Percentiles rank a stretch among this genome's conserved stretches.
These are phyloP conservation scores for Tympanopsis confertula DNA, from an alignment of 2,329 filamentous ascomycete species.

Conservation along the genomic window DNA sequence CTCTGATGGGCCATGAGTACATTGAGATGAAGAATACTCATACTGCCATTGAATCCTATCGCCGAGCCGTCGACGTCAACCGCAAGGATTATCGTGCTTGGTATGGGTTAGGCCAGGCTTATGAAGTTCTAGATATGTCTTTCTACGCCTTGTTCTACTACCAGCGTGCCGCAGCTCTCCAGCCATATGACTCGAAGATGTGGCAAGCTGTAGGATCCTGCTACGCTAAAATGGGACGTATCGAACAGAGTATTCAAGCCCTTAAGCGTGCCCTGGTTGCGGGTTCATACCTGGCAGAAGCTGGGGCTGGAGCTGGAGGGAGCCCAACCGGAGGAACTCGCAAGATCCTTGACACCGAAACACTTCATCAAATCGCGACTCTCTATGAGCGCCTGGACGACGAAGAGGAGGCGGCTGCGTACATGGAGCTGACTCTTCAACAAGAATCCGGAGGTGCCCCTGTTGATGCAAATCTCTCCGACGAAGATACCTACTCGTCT, in stretches of 20 bases:
- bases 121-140: slow-evolving; percentile 66
- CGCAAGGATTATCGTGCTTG: slow-evolving; percentile 66
- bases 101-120: slow-evolving; percentile 66
- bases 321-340: slow-evolving; percentile 17
- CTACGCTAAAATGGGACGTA: slow-evolving; percentile 55
- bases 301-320: slow-evolving; percentile 7
- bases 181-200: slow-evolving; percentile 64
- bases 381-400: slow-evolving; percentile 55
- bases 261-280: slow-evolving; percentile 61
- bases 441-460: slow-evolving; percentile 50
- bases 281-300: slow-evolving; percentile 48
- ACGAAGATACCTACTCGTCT: no score
- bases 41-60: slow-evolving; percentile 64
- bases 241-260: slow-evolving; percentile 57
- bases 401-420: slow-evolving; percentile 49
- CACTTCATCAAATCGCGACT: slow-evolving; percentile 56
- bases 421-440: slow-evolving; percentile 63
- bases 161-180: slow-evolving; percentile 56
- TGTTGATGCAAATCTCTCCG: no score
- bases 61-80: slow-evolving; percentile 63
- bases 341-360: slow-evolving; percentile 50
- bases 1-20: slow-evolving; percentile 68
- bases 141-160: slow-evolving; percentile 68
- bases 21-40: slow-evolving; percentile 71
- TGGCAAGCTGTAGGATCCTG: slow-evolving; percentile 65